Evolutionary conservation across 2,329 filamentous ascomycete genomes (phyloP), one percentile per base, ranked within the genome.

Genomic region (Aspergillus hiratsukae): DNA sequence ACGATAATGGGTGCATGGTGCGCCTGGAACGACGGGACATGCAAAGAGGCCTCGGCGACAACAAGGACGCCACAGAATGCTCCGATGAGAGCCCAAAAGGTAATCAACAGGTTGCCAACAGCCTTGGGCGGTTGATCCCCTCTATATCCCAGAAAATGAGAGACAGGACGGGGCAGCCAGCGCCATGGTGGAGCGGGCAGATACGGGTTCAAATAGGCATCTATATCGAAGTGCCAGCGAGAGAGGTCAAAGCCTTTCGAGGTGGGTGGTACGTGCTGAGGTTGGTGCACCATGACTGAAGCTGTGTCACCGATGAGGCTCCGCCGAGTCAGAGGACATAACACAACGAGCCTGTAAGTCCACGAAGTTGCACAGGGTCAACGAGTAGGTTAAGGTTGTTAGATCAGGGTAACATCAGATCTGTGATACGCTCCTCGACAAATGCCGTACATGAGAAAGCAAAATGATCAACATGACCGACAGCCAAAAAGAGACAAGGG

Each of bases 191-290:
- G 87, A 14, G 82, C 76, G 8, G 88, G 88, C 25, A 95, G 68
- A 58, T 85, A 79, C 2, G 81, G 87, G 69, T 93, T 91, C 51
- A 95, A 70, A 69, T 87, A 84, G n/a, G 74, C 75, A 78, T 96
- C 91, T 61, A 96, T 83, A 73, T 94, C 84, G 73, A 95, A 85
- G 66, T 87, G 79, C 66, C 72, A 73, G 27, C 63, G 62, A 19
- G 59, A 64, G 5, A 67, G 62, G 48, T 66, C 63, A 10, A 66
- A 57, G 40, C 63, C 51, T 43, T 52, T 41, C n/a, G 46, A 37
- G 35, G 46, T 45, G 10, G 51, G 35, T 46, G 40, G 21, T 14
- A 40, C 19, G 17, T 25, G 31, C 28, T 43, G 57, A 7, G 57
- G 52, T 23, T 56, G 49, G 41, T 59, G 59, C 10, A 48, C 48